Evolutionary conservation across 2,329 filamentous ascomycete genomes (phyloP), one percentile per base, ranked within the genome.

Genomic region (Fusarium sp.): DNA sequence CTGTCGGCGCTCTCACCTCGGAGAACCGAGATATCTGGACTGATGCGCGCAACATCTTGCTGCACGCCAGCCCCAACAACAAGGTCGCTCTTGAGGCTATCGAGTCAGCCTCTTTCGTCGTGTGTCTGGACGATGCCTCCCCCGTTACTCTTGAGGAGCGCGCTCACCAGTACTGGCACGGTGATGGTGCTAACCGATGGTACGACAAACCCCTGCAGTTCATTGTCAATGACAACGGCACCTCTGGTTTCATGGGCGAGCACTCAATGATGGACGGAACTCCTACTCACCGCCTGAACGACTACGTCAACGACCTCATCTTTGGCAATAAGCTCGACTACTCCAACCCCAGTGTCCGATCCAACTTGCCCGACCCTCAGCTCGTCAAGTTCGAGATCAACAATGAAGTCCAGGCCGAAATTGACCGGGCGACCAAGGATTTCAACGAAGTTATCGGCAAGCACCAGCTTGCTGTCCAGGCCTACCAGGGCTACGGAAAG

Each of bases 211-310:
- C 97, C 7, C 87, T 98, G 63, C 96, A 99, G 85, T 98, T 99
- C 86, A 97, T 99, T 82, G 84, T 99, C 86, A 98, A 98, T 84
- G 95, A 99, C 82, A 99, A 99, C 83, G 97, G 97, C 78, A 97
- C 97, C 9, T 94, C 97, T 3, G 97, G 97, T 71, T 99, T 99
- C 89, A 96, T 95, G 89, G 97, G 97, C 80, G 97, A 99, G 86
- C 97, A 99, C 89, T 97, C 94, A 79, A 98, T 99, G 97, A 99
- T 99, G 97, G 97, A 99, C 82, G 97, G 97, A 74, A 99, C 97
- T 8, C 95, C 97, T 1, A 99, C 97, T 3, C 97, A 98, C 85
- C 93, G 97, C 52, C 89, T 99, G 18, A 99, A 98, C 84, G 97
- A 99, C 88, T 97, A 95, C 81, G 90, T 97, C 81, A 97, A 96